Percentiles rank a stretch among this genome's conserved stretches.
phyloP scores from a whole-genome alignment of 768 basidiomycete species.

The Rhodotorula kratochvilovae region DNA sequence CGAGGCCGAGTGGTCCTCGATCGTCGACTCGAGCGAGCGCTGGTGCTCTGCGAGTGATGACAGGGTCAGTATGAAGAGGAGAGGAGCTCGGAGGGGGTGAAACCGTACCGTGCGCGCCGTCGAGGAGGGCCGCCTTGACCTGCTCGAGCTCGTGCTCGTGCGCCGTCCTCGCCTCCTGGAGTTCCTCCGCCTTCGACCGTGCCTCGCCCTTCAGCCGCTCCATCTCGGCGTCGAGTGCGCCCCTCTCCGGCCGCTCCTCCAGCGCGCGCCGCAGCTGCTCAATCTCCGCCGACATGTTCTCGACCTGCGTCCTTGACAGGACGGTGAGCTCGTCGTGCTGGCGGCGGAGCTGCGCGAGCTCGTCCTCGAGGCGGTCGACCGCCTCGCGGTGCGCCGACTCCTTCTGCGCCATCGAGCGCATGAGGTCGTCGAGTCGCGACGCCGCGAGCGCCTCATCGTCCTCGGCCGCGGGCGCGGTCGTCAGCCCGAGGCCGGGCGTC shows the following conservation, averaged over 20 bases:
- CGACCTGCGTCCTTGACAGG: constrained; percentile 78
- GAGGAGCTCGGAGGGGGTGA: no score
- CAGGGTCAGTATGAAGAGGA: background rate
- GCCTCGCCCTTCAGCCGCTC: background rate
- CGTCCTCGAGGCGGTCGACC: constrained; percentile 65
- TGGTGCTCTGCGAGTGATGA: constrained; percentile 36
- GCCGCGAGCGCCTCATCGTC: constrained; percentile 27
- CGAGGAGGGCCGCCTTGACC: constrained; percentile 6
- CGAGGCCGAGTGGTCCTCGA: constrained; percentile 56
- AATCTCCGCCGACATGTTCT: constrained; percentile 74
- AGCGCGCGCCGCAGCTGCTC: constrained; percentile 51
- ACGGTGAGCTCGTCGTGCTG: constrained; percentile 77
- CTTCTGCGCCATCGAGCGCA: constrained; percentile 98
- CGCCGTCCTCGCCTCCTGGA: background rate
- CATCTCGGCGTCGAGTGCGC: constrained; percentile 10
- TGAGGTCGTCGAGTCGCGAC: constrained; percentile 74
- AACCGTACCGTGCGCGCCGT: background rate
- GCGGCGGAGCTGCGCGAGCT: constrained; percentile 60
- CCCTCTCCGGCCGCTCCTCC: constrained; percentile 57
- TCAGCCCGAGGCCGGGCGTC: constrained; percentile 44
- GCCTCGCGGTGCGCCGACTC: constrained; percentile 81
- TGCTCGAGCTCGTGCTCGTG: constrained; percentile 9
- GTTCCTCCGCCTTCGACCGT: constrained; percentile 36
- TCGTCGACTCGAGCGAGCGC: constrained; percentile 44
- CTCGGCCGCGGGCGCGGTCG: background rate